Evolutionary conservation across 805 yeast species (phyloP).

Genomic region (Ogataea pini): DNA sequence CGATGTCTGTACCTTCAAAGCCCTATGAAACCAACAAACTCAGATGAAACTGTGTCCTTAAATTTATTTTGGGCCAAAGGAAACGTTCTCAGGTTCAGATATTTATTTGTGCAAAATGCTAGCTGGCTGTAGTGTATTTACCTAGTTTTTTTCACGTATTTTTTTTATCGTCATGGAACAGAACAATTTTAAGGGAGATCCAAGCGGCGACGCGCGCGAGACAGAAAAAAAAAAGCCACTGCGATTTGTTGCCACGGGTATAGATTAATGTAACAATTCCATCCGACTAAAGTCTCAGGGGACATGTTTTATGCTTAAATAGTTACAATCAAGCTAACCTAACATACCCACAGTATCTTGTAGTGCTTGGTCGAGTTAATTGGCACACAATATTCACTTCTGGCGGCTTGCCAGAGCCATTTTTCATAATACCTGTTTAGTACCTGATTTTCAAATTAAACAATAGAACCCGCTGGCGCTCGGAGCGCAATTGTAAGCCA

Average conservation of each 20-base stretch:
- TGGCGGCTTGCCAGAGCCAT: too few species aligned
- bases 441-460: neutral
- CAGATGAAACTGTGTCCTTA: neutral
- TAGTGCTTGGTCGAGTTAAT: too few species aligned
- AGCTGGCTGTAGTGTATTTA: conserved; percentile 15
- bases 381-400: too few species aligned
- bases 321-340: too few species aligned
- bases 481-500: neutral
- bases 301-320: too few species aligned
- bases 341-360: too few species aligned
- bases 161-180: conserved; percentile 1
- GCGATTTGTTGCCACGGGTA: conserved; percentile 5
- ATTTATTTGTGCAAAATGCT: conserved; percentile 13
- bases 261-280: neutral
- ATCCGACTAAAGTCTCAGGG: too few species aligned
- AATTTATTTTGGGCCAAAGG: neutral
- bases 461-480: conserved; percentile 4
- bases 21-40: neutral
- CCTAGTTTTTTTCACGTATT: conserved; percentile 12
- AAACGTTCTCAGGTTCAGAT: conserved; percentile 8
- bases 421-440: neutral
- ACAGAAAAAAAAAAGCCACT: conserved; percentile 4
- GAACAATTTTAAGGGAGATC: conserved; percentile 8
- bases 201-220: conserved; percentile 5
- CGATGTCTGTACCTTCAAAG: neutral